Conservation (phyloP, 2,329 filamentous ascomycete genomes). For the Neopestalotiopsis sp. region DNA sequence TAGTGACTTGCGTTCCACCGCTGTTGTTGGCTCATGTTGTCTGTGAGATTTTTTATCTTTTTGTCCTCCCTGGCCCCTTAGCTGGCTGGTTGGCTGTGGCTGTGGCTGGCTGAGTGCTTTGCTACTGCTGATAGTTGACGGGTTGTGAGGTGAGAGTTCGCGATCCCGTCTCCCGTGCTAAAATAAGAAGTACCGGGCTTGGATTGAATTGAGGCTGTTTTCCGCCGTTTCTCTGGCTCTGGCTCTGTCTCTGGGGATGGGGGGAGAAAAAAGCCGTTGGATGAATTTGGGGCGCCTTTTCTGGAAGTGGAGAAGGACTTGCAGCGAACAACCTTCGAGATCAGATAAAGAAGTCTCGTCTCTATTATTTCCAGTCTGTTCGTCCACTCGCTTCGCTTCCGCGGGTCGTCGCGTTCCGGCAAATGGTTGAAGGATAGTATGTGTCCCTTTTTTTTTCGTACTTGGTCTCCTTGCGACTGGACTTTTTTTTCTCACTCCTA, state of each 20-base stretch:
- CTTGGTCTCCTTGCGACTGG: background rate
- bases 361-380: background rate
- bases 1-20: slow-evolving; percentile 9
- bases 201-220: background rate
- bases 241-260: background rate
- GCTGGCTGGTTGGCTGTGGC: background rate
- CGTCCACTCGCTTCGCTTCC: background rate
- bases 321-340: background rate
- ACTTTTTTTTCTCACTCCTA: background rate
- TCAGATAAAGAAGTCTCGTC: background rate
- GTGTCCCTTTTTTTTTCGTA: background rate
- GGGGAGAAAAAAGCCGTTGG: background rate
- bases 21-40: background rate
- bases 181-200: background rate
- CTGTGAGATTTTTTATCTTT: background rate
- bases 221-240: background rate
- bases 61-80: background rate
- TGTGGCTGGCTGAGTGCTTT: too few species aligned
- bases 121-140: too few species aligned
- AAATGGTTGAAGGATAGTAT: background rate
- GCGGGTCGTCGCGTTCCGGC: background rate
- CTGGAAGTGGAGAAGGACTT: background rate
- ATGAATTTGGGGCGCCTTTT: background rate
- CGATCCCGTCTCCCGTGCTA: background rate
- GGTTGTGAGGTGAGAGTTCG: background rate